These are phyloP conservation scores for Tagetes patula DNA, from an alignment of 129 eudicot genomes.

Conservation along the genomic window DNA sequence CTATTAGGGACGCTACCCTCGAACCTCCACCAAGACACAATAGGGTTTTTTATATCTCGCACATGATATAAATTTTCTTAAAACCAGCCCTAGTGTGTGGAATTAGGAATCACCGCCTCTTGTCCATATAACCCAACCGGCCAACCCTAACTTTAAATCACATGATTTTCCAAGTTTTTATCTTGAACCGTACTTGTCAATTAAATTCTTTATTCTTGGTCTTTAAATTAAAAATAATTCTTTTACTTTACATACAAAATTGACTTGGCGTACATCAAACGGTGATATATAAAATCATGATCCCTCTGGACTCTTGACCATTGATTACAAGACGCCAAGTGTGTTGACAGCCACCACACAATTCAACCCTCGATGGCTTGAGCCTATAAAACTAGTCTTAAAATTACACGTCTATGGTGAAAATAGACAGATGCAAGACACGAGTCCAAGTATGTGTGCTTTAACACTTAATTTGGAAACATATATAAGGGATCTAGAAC, in stretches of 20 bases:
- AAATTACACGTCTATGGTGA: constrained; percentile 7
- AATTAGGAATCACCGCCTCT: no score
- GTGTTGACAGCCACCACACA: background rate
- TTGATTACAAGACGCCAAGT: constrained; percentile 5
- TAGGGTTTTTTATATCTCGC: no score
- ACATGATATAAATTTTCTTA: no score
- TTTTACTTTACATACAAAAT: background rate
- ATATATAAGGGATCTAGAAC: background rate
- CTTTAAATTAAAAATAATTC: no score
- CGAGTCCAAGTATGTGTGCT: background rate
- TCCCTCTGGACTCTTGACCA: background rate
- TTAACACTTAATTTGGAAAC: constrained; percentile 5
- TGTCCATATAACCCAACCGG: no score
- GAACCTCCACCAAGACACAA: no score
- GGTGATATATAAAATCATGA: background rate
- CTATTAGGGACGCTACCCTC: no score
- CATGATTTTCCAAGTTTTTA: no score
- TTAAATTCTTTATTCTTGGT: background rate
- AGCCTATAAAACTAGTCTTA: background rate
- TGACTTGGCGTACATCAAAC: background rate
- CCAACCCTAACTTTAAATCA: no score
- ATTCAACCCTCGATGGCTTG: background rate
- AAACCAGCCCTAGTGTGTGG: no score
- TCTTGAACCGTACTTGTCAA: no score
- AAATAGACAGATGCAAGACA: background rate